Evolutionary conservation across 768 basidiomycete species (phyloP).

Genomic region (Terana coerulea): DNA sequence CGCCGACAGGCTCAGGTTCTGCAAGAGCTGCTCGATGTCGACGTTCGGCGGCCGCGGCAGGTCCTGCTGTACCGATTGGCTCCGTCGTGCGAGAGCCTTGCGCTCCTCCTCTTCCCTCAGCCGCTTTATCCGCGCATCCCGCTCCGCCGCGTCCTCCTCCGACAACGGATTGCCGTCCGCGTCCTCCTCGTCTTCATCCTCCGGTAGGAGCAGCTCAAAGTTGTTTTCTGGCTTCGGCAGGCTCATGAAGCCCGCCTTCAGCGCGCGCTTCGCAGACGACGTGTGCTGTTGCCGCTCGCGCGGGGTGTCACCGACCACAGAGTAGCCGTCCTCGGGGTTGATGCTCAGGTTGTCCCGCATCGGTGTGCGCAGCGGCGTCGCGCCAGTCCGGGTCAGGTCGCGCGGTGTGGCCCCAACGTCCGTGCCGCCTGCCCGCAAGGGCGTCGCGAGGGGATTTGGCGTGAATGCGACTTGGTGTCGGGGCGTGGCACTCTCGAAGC

Average conservation of each 20-base stretch:
- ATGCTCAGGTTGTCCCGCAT: constrained; percentile 89
- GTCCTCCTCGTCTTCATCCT: constrained; percentile 65
- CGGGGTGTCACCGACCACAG: constrained; percentile 64
- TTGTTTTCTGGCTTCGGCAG: constrained; percentile 96
- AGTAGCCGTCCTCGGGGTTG: constrained; percentile 64
- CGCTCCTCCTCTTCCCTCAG: constrained; percentile 73
- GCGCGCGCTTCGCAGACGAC: constrained; percentile 65
- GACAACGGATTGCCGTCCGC: constrained; percentile 30
- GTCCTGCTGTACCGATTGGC: constrained; percentile 73
- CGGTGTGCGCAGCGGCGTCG: constrained; percentile 92
- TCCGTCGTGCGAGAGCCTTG: constrained; percentile 76
- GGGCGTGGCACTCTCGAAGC: constrained; percentile 96
- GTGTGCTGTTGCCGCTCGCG: constrained; percentile 64
- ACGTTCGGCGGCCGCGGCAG: constrained; percentile 87
- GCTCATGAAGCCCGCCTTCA: constrained; percentile 76
- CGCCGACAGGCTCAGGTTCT: constrained; percentile 51
- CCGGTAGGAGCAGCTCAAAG: constrained; percentile 90
- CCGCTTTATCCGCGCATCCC: constrained; percentile 71
- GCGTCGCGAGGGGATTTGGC: constrained; percentile 94
- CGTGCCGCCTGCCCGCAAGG: constrained; percentile 45
- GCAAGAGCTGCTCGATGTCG: constrained; percentile 61
- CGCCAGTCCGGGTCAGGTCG: constrained; percentile 37
- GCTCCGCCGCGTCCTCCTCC: constrained; percentile 90
- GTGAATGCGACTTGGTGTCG: constrained; percentile 87
- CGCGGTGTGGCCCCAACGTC: constrained; percentile 35